Conservation (phyloP, 2,329 filamentous ascomycete genomes). For the Aaosphaeria pasadenensis region DNA sequence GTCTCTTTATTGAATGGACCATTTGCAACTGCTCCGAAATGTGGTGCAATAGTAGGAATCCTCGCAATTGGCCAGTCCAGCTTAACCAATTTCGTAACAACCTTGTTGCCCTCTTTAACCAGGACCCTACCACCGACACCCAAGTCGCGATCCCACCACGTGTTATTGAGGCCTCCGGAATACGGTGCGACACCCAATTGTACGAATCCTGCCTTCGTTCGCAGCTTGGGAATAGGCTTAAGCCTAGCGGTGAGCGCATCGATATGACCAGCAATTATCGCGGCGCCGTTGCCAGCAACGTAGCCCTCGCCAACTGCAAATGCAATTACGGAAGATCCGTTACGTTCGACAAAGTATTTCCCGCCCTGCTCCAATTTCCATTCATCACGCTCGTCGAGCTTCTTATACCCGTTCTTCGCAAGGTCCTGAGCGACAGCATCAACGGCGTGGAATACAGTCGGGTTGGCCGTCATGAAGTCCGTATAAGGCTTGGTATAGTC, state of each 20-base stretch:
- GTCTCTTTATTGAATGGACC: constrained; percentile 82
- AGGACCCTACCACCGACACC: constrained; percentile 87
- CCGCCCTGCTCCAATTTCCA: constrained; percentile 82
- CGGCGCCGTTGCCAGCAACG: constrained; percentile 78
- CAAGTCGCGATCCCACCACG: constrained; percentile 97
- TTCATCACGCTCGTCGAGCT: constrained; percentile 74
- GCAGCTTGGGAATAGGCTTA: constrained; percentile 85
- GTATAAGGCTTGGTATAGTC: constrained; percentile 78
- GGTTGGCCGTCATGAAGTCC: constrained; percentile 83
- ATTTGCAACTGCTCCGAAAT: constrained; percentile 73
- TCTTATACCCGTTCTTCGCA: constrained; percentile 67
- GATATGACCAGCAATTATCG: constrained; percentile 87
- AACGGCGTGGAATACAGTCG: constrained; percentile 90
- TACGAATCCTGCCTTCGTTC: constrained; percentile 79
- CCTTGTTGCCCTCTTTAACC: constrained; percentile 76
- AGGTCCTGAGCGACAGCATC: constrained; percentile 74
- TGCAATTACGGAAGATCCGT: constrained; percentile 80
- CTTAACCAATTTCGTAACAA: constrained; percentile 79
- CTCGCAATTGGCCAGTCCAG: constrained; percentile 89
- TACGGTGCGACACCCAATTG: constrained; percentile 93
- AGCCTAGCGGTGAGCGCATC: constrained; percentile 86
- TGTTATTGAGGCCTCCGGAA: constrained; percentile 79
- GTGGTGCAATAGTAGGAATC: constrained; percentile 87
- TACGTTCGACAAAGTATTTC: constrained; percentile 85
- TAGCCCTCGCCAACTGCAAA: constrained; percentile 82